Evolutionary conservation across 129 eudicot genomes (phyloP).

Genomic region (Apium graveolens): DNA sequence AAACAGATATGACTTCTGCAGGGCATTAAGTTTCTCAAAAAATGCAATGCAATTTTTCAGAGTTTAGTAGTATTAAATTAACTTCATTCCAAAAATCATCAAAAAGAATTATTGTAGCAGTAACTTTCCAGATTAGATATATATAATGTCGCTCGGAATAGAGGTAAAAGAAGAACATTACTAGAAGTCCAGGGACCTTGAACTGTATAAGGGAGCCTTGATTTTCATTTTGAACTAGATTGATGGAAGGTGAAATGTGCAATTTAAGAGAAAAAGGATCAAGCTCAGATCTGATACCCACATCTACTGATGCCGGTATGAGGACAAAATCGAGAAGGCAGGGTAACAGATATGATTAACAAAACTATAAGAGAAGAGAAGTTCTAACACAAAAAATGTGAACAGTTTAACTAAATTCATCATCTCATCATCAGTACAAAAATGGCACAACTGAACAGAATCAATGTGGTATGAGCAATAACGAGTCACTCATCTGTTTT

Average conservation of each 20-base stretch:
- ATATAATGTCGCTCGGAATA: background rate
- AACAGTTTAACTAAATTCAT: no score
- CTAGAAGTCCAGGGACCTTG: no score
- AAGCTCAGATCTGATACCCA: no score
- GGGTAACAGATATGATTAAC: background rate
- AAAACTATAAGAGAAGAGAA: background rate
- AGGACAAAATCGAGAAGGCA: no score
- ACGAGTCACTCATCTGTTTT: no score
- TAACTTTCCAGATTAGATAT: background rate
- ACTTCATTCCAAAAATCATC: background rate
- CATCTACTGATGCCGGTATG: no score
- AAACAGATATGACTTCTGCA: background rate
- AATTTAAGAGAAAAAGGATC: no score
- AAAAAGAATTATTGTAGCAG: background rate
- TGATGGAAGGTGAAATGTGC: no score
- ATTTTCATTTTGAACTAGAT: no score
- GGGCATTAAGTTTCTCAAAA: background rate
- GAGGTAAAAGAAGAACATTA: background rate
- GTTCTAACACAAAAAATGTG: background rate
- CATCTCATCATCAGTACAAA: background rate
- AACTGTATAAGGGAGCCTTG: no score
- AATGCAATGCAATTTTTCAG: background rate
- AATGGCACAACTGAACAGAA: background rate
- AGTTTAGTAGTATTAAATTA: background rate
- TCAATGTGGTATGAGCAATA: background rate